phyloP scores from a whole-genome alignment of 1,284 basidiomycete genomes.

The Moesziomyces antarcticus region DNA sequence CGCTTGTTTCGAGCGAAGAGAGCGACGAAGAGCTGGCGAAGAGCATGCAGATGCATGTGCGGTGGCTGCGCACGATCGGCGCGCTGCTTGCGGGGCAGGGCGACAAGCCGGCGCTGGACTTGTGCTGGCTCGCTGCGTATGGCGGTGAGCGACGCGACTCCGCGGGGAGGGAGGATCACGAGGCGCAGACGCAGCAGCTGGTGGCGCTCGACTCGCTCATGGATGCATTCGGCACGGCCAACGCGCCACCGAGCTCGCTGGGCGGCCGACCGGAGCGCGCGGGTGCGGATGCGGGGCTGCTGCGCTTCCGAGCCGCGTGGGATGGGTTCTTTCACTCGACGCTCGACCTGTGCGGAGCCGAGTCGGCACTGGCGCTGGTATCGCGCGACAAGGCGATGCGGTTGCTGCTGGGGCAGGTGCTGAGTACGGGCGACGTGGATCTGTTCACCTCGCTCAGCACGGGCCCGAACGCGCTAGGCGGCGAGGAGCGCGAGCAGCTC shows the following conservation, averaged over 20 bases:
- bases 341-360: slow-evolving; percentile 7
- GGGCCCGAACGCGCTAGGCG: not conserved
- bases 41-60: slow-evolving; percentile 7
- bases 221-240: slow-evolving; percentile 2
- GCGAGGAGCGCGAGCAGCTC: slow-evolving; percentile 15
- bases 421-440: slow-evolving; percentile 27
- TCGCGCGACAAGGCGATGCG: not conserved
- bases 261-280: slow-evolving; percentile 7
- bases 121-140: slow-evolving; percentile 41
- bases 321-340: slow-evolving; percentile 13
- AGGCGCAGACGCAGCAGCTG: slow-evolving; percentile 6
- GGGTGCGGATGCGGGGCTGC: not conserved
- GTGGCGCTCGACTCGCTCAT: slow-evolving; percentile 7
- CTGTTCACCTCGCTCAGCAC: slow-evolving; percentile 27
- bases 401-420: slow-evolving; percentile 13
- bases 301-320: slow-evolving; percentile 25
- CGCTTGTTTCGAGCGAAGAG: slow-evolving; percentile 1
- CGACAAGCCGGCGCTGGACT: slow-evolving; percentile 5
- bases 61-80: slow-evolving; percentile 16
- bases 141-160: slow-evolving; percentile 5
- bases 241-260: slow-evolving; percentile 7
- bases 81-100: slow-evolving; percentile 5
- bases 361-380: slow-evolving; percentile 7
- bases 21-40: not conserved
- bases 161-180: not conserved